Percentiles rank a stretch among this genome's conserved stretches.
phyloP scores from a whole-genome alignment of 139 green algal genomes.

The Tetradesmus obliquus region DNA sequence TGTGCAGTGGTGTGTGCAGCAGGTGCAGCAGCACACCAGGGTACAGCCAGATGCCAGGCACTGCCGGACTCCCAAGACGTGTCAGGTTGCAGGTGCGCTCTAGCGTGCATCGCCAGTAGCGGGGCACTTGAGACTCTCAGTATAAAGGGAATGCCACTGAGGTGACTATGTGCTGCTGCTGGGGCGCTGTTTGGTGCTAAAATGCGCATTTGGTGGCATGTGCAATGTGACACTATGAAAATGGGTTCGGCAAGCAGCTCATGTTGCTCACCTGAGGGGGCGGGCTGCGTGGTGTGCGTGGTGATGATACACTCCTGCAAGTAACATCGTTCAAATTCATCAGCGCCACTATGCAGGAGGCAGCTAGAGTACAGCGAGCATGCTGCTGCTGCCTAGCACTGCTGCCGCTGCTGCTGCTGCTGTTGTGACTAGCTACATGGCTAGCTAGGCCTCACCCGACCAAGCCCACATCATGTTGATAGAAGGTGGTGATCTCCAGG shows the following conservation, averaged over 20 bases:
- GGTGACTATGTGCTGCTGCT: too few relatives aligned
- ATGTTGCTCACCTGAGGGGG: not conserved
- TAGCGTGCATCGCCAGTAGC: too few relatives aligned
- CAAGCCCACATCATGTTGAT: constrained; percentile 39
- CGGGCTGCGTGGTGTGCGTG: constrained; percentile 13
- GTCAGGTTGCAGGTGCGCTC: too few relatives aligned
- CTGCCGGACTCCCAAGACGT: too few relatives aligned
- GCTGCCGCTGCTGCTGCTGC: not conserved
- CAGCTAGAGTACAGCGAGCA: too few relatives aligned
- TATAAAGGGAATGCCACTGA: too few relatives aligned
- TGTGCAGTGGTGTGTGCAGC: not conserved
- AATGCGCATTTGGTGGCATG: too few relatives aligned
- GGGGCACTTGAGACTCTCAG: too few relatives aligned
- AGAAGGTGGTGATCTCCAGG: constrained; percentile 32
- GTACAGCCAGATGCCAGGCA: not conserved
- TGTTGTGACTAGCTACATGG: not conserved
- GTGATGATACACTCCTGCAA: not conserved
- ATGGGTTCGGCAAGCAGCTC: not conserved
- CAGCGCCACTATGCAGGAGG: not conserved
- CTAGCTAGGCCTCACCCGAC: constrained; percentile 21
- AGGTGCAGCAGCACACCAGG: not conserved
- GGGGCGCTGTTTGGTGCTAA: too few relatives aligned
- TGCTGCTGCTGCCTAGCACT: not conserved
- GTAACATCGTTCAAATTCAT: not conserved
- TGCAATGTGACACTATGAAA: too few relatives aligned